A percentile compares a stretch with the other conserved stretches of the same genome.
Evolutionary conservation across 768 basidiomycete genomes (phyloP).

Genomic region (Crepidotus variabilis): DNA sequence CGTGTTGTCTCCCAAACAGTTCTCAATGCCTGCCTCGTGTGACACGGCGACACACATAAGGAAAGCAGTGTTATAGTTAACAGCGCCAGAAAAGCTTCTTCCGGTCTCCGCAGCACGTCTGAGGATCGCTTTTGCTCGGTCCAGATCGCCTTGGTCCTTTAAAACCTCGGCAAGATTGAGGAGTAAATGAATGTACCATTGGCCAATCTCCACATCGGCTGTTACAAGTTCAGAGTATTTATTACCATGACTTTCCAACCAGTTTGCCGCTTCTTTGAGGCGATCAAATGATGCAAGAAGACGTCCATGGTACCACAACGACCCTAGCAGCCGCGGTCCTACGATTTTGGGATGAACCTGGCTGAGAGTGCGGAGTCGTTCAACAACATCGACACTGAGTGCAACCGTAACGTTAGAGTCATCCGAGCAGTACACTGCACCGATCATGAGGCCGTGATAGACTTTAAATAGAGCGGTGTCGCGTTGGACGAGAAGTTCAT

Average conservation of each 20-base stretch:
- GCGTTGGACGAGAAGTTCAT: neutral
- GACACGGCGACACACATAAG: neutral
- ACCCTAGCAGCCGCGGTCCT: neutral
- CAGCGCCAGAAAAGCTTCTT: no score
- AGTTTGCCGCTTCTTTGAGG: neutral
- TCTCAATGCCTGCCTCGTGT: neutral
- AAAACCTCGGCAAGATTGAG: neutral
- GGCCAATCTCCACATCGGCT: neutral
- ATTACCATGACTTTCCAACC: neutral
- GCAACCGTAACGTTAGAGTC: neutral
- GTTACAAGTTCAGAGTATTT: neutral
- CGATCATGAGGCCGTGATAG: neutral
- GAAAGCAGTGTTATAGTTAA: neutral
- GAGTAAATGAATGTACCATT: neutral
- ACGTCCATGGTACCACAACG: neutral
- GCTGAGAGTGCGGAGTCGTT: neutral
- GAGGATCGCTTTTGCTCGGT: neutral
- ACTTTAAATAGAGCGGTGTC: neutral
- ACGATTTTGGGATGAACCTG: neutral
- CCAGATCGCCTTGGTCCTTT: neutral
- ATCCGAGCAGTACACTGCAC: neutral
- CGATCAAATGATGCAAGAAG: neutral
- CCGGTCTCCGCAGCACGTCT: neutral
- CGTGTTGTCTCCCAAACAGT: neutral
- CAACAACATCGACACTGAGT: neutral